These are phyloP conservation scores for Pichia occidentalis DNA, from an alignment of 805 yeast species.

Conservation along the genomic window DNA sequence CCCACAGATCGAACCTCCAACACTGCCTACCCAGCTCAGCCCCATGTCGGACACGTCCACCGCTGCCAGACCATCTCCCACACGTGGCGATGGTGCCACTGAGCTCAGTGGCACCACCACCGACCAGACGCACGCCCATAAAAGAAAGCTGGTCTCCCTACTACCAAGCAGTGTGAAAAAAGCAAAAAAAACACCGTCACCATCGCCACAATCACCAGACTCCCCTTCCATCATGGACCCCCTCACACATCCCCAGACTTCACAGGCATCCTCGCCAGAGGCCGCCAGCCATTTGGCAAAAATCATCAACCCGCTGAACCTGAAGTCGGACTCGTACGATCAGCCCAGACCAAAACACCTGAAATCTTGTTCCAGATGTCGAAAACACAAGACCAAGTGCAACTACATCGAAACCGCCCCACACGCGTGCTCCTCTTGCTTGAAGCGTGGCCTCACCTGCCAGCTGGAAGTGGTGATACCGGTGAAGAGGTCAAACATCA, in stretches of 20 bases:
- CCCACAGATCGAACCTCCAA: too few relatives aligned
- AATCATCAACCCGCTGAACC: constrained; percentile 2
- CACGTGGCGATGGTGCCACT: not conserved
- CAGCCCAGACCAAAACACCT: constrained; percentile 35
- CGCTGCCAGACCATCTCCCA: too few relatives aligned
- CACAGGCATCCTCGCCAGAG: too few relatives aligned
- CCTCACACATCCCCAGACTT: too few relatives aligned
- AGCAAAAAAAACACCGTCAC: constrained; percentile 1
- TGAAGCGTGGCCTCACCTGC: constrained; percentile 45
- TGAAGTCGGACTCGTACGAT: not conserved
- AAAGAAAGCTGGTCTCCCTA: constrained; percentile 25
- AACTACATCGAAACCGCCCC: constrained; percentile 49
- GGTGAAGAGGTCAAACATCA: constrained; percentile 40
- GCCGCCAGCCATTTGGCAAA: too few relatives aligned
- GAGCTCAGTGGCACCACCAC: not conserved
- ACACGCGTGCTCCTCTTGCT: constrained; percentile 50
- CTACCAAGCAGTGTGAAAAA: constrained; percentile 20
- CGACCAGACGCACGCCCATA: constrained; percentile 11
- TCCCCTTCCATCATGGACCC: not conserved
- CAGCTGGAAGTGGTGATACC: constrained; percentile 49
- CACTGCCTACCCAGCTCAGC: too few relatives aligned
- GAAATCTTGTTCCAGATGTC: constrained; percentile 58
- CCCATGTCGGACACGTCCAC: too few relatives aligned
- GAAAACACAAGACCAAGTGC: constrained; percentile 62
- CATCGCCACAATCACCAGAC: not conserved